Evolutionary conservation across 2,329 filamentous ascomycete species (phyloP).

Genomic region (Aspergillus japonicus): DNA sequence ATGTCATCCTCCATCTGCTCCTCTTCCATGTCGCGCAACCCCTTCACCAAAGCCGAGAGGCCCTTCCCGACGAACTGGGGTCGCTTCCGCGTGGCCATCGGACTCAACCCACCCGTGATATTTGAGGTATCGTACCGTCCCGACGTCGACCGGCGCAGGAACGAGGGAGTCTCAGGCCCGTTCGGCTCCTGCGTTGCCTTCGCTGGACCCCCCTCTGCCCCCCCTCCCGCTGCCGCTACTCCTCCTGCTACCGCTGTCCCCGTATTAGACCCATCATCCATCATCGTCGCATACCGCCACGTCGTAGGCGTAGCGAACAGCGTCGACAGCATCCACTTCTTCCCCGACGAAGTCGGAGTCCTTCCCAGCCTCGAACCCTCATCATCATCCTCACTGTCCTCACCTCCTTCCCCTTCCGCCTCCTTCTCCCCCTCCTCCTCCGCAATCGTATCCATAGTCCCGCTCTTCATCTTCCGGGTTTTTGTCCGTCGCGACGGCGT

Average conservation of each 20-base stretch:
- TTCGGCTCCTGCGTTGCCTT: conserved; percentile 5
- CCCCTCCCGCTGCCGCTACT: neutral
- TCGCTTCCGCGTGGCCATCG: conserved; percentile 38
- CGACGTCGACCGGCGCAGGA: conserved; percentile 39
- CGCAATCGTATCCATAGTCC: conserved; percentile 26
- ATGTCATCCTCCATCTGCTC: conserved; percentile 44
- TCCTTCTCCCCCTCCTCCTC: conserved; percentile 32
- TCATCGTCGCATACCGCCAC: conserved; percentile 42
- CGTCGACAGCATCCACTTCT: conserved; percentile 45
- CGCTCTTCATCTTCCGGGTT: conserved; percentile 5
- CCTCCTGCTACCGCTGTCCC: neutral
- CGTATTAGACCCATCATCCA: conserved; percentile 28
- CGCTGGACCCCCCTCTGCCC: neutral
- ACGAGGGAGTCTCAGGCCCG: conserved; percentile 39
- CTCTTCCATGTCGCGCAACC: conserved; percentile 42
- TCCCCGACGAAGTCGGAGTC: conserved; percentile 46
- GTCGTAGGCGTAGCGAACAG: conserved; percentile 49
- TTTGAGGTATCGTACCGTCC: conserved; percentile 24
- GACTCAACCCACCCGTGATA: conserved; percentile 31
- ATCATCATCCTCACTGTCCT: conserved; percentile 25
- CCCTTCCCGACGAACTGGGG: conserved; percentile 40
- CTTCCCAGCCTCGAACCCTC: conserved; percentile 28
- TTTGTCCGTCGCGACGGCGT: conserved; percentile 37
- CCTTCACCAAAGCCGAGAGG: conserved; percentile 40
- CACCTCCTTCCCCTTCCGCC: conserved; percentile 11